These are phyloP conservation scores for Mycena sp. DNA, from an alignment of 1,284 basidiomycete genomes.

Conservation along the genomic window DNA sequence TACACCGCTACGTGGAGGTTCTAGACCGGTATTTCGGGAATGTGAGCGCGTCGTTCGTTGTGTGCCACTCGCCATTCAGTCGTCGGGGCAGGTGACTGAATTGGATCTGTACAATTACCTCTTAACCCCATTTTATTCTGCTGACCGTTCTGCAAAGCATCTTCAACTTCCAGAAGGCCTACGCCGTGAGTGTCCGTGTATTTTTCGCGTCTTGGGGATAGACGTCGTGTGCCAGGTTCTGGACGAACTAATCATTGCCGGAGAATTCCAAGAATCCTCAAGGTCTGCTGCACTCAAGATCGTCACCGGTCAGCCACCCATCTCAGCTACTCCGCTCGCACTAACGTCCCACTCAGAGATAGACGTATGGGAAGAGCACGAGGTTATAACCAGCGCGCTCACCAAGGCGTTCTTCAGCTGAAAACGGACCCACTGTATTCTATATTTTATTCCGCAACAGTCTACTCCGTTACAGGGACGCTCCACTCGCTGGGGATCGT, in stretches of 20 bases:
- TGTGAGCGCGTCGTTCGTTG: slow-evolving; percentile 56
- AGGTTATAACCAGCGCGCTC: slow-evolving; percentile 11
- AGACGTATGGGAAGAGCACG: slow-evolving; percentile 19
- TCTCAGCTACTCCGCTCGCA: too few species aligned
- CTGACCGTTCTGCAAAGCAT: slow-evolving; percentile 63
- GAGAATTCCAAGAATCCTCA: slow-evolving; percentile 96
- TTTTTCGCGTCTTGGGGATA: slow-evolving; percentile 27
- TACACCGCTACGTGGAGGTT: slow-evolving; percentile 98
- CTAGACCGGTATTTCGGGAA: slow-evolving; percentile 99
- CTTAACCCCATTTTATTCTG: neutral
- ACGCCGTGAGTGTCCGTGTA: slow-evolving; percentile 68
- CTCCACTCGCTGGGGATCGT: slow-evolving; percentile 87
- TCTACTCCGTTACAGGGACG: slow-evolving; percentile 53
- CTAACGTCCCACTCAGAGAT: too few species aligned
- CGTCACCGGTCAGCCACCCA: slow-evolving; percentile 17
- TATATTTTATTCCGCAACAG: too few species aligned
- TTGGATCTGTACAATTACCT: slow-evolving; percentile 78
- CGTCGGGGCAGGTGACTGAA: slow-evolving; percentile 86
- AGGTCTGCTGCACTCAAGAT: slow-evolving; percentile 92
- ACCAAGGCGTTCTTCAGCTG: slow-evolving; percentile 16
- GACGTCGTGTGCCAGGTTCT: slow-evolving; percentile 71
- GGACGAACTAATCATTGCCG: slow-evolving; percentile 98
- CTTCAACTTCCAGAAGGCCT: slow-evolving; percentile 99
- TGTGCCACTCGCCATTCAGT: neutral
- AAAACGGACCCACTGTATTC: too few species aligned